These are phyloP conservation scores for Emiliania huxleyi DNA, from an alignment of 78 protist species.

Conservation along the genomic window DNA sequence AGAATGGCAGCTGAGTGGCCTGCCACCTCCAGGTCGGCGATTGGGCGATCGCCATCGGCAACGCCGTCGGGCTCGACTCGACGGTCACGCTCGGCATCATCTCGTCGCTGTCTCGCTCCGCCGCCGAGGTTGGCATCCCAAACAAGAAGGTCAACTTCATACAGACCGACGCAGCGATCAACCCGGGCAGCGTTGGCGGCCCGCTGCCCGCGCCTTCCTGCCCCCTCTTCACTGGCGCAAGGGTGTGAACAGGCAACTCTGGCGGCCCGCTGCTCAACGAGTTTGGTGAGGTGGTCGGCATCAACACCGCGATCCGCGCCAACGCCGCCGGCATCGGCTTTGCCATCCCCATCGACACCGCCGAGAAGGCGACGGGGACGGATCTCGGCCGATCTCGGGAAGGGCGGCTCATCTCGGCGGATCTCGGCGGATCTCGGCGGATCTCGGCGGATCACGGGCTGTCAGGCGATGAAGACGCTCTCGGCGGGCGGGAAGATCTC, in stretches of 20 bases:
- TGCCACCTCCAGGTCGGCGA: conserved; percentile 4
- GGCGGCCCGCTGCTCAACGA: conserved; percentile 14
- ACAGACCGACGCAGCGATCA: conserved; percentile 23
- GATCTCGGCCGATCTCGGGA: no score
- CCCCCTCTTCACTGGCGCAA: no score
- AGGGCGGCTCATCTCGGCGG: no score
- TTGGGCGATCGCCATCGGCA: conserved; percentile 20
- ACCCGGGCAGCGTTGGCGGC: conserved; percentile 20
- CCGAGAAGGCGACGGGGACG: no score
- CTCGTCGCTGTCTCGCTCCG: background rate
- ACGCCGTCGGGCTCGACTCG: conserved; percentile 16
- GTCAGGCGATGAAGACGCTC: background rate
- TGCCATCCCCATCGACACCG: conserved; percentile 19
- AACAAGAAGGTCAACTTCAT: conserved; percentile 24
- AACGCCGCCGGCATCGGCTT: conserved; percentile 33
- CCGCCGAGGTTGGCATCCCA: conserved; percentile 22
- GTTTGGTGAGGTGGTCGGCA: background rate
- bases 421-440: no score
- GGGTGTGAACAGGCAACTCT: conserved; percentile 3
- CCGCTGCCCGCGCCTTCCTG: no score
- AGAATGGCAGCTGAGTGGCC: no score
- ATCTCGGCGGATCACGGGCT: no score
- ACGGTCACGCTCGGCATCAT: conserved; percentile 19
- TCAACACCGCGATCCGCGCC: conserved; percentile 30
- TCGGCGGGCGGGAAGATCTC: background rate